Conservation (phyloP, 2,329 filamentous ascomycete genomes). For the Aspergillus sp. region DNA sequence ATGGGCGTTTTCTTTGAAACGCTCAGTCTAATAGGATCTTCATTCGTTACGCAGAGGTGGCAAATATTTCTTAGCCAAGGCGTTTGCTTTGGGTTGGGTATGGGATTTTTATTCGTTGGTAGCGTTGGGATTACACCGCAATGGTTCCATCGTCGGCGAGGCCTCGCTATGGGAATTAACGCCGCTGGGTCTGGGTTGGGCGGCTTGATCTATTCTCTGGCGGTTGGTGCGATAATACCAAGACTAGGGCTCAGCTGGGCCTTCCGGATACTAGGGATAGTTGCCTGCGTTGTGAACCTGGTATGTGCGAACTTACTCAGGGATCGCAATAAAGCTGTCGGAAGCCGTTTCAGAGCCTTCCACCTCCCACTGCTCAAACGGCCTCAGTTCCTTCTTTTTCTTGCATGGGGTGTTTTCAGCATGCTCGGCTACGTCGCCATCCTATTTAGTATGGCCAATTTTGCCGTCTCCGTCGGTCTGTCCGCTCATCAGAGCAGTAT, state of each 20-base stretch:
- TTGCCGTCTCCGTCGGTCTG: conserved; percentile 60
- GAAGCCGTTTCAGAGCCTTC: conserved; percentile 53
- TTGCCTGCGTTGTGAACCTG: conserved; percentile 54
- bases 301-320: conserved; percentile 54
- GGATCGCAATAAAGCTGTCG: conserved; percentile 60
- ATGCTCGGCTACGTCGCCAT: conserved; percentile 67
- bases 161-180: conserved; percentile 61
- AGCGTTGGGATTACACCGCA: conserved; percentile 58
- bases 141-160: conserved; percentile 60
- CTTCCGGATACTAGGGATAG: conserved; percentile 60
- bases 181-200: conserved; percentile 61
- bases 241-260: conserved; percentile 59
- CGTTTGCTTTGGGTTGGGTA: conserved; percentile 61
- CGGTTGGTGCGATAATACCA: conserved; percentile 58
- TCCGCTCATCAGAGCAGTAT: conserved; percentile 59
- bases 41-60: conserved; percentile 58
- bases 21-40: conserved; percentile 55
- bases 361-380: conserved; percentile 54
- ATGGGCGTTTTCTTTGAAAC: conserved; percentile 58
- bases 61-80: conserved; percentile 62
- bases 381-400: conserved; percentile 58
- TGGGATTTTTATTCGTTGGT: conserved; percentile 63
- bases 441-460: conserved; percentile 64
- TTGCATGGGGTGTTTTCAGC: conserved; percentile 59
- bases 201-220: conserved; percentile 59